phyloP scores from a whole-genome alignment of 1,139 yeast genomes.

The Hansenula lynferdii region DNA sequence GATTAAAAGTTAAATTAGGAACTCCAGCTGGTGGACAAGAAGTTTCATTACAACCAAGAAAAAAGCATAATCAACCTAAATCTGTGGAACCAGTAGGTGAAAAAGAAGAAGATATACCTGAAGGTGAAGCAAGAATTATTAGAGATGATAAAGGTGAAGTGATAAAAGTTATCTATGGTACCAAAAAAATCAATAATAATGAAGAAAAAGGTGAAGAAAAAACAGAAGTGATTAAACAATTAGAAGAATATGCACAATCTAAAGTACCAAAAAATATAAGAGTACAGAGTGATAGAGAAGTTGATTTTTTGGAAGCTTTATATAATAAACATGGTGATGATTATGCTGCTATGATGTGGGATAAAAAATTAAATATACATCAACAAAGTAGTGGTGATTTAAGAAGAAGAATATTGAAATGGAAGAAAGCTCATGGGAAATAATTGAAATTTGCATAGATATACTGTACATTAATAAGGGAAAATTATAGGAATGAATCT shows the following conservation, averaged over 20 bases:
- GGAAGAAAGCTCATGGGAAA: conserved; percentile 51
- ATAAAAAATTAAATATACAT: conserved; percentile 72
- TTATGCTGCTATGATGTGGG: conserved; percentile 89
- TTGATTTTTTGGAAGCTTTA: conserved; percentile 61
- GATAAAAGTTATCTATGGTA: conserved; percentile 66
- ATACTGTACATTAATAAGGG: background rate
- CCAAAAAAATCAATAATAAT: conserved; percentile 30
- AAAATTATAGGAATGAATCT: background rate
- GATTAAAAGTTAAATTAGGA: conserved; percentile 65
- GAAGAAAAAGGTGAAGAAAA: conserved; percentile 25
- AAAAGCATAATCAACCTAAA: conserved; percentile 27
- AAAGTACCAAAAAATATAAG: conserved; percentile 50
- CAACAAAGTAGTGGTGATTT: conserved; percentile 88
- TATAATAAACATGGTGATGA: conserved; percentile 83
- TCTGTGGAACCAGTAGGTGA: conserved; percentile 23
- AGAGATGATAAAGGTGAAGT: conserved; percentile 74
- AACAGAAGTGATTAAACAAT: conserved; percentile 56
- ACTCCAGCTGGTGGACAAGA: conserved; percentile 66
- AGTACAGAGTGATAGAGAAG: conserved; percentile 66
- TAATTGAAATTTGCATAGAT: too few species aligned
- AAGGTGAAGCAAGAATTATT: conserved; percentile 78
- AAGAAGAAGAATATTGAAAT: conserved; percentile 58
- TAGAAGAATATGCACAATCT: conserved; percentile 62
- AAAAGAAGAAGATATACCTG: conserved; percentile 47
- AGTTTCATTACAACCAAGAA: conserved; percentile 36